Conservation (phyloP, 257 asterid species). For the Schizonepeta tenuifolia region DNA sequence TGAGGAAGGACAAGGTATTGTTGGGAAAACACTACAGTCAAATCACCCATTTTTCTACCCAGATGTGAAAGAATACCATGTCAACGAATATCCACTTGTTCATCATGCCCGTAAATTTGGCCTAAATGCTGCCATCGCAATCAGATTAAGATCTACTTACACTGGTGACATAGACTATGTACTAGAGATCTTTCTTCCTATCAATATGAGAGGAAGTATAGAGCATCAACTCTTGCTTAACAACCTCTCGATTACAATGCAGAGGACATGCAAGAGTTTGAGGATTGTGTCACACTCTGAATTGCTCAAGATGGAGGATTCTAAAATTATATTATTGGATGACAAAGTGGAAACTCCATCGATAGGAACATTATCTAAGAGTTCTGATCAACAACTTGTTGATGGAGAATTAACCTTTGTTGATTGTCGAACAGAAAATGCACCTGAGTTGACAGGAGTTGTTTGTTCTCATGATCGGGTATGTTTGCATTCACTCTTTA, state of each 20-base stretch:
- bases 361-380: slow-evolving; percentile 32
- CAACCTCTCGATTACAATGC: slow-evolving; percentile 76
- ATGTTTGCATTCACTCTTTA: neutral
- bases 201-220: slow-evolving; percentile 54
- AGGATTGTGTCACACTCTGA: slow-evolving; percentile 67
- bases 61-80: slow-evolving; percentile 77
- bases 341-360: slow-evolving; percentile 30
- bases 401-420: slow-evolving; percentile 33
- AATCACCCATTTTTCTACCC: slow-evolving; percentile 64
- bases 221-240: slow-evolving; percentile 72
- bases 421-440: slow-evolving; percentile 27
- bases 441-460: slow-evolving; percentile 40
- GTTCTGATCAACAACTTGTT: slow-evolving; percentile 40
- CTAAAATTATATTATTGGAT: slow-evolving; percentile 34
- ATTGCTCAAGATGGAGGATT: slow-evolving; percentile 42
- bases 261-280: slow-evolving; percentile 67
- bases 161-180: slow-evolving; percentile 67
- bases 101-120: slow-evolving; percentile 85
- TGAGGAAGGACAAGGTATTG: slow-evolving; percentile 77
- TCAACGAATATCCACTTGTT: slow-evolving; percentile 77
- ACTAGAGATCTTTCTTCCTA: slow-evolving; percentile 80
- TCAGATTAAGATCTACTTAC: slow-evolving; percentile 62
- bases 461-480: slow-evolving; percentile 47
- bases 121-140: slow-evolving; percentile 76
- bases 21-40: slow-evolving; percentile 78